Percentiles rank a stretch among this genome's conserved stretches.
Evolutionary conservation across 2,329 filamentous ascomycete genomes (phyloP).

Genomic region (Tolypocladium tundrense): DNA sequence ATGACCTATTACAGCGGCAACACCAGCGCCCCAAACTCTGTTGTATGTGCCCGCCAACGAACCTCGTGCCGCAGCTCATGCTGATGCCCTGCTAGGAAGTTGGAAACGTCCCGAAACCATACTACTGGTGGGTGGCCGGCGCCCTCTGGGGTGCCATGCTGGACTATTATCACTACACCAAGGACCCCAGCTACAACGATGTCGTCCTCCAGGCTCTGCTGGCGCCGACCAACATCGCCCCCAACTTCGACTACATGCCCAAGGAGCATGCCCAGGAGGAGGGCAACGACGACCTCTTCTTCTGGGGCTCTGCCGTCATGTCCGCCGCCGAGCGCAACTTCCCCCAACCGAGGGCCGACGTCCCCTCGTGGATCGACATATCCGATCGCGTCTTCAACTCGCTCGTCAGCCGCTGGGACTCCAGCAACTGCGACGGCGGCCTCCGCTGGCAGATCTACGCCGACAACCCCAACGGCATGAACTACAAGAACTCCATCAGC

Average conservation of each 20-base stretch:
- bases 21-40: slow-evolving; percentile 33
- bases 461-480: slow-evolving; percentile 61
- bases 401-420: slow-evolving; percentile 62
- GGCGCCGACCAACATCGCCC: slow-evolving; percentile 44
- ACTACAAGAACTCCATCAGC: slow-evolving; percentile 74
- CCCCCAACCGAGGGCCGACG: slow-evolving; percentile 43
- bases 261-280: slow-evolving; percentile 45
- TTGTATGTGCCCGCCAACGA: slow-evolving; percentile 18
- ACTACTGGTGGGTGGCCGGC: slow-evolving; percentile 60
- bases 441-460: slow-evolving; percentile 74
- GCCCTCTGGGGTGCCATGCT: slow-evolving; percentile 58
- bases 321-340: slow-evolving; percentile 60
- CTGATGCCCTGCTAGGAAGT: slow-evolving; percentile 30
- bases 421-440: slow-evolving; percentile 56
- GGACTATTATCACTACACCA: slow-evolving; percentile 59
- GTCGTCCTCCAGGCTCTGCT: slow-evolving; percentile 48
- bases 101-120: slow-evolving; percentile 53
- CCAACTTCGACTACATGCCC: slow-evolving; percentile 49
- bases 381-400: slow-evolving; percentile 63
- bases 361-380: slow-evolving; percentile 57
- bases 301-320: slow-evolving; percentile 61
- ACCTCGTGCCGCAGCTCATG: not conserved
- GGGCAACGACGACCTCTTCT: slow-evolving; percentile 67
- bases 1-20: slow-evolving; percentile 59
- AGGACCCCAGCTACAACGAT: slow-evolving; percentile 51